A percentile compares a stretch with the other conserved stretches of the same genome.
phyloP scores from a whole-genome alignment of 1,284 basidiomycete genomes.

The Cutaneotrichosporon cutaneum region DNA sequence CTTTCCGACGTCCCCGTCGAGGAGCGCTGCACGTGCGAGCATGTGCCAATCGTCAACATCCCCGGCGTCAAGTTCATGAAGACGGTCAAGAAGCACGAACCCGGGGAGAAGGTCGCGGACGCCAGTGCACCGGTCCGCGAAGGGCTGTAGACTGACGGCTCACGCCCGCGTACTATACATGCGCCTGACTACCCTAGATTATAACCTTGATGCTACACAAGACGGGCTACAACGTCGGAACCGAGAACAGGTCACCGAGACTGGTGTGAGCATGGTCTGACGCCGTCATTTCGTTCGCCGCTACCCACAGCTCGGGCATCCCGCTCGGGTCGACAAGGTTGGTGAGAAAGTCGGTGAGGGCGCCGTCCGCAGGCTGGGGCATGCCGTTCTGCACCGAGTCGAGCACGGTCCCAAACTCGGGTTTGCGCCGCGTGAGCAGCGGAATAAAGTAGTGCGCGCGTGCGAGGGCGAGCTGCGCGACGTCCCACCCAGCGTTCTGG shows the following conservation, averaged over 20 bases:
- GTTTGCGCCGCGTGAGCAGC: slow-evolving; percentile 2
- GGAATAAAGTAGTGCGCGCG: slow-evolving; percentile 10
- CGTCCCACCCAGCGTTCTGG: slow-evolving; percentile 9
- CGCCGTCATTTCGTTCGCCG: background rate
- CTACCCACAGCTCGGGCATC: slow-evolving; percentile 10
- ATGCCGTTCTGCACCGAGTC: slow-evolving; percentile 5
- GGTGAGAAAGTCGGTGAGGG: slow-evolving; percentile 3
- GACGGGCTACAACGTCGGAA: background rate
- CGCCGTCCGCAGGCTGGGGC: background rate
- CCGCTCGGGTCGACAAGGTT: slow-evolving; percentile 7
- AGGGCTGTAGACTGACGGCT: background rate
- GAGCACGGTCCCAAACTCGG: slow-evolving; percentile 10
- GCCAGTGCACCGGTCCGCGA: background rate
- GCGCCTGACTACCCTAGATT: background rate
- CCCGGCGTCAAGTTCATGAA: slow-evolving; percentile 38
- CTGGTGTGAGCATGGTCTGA: slow-evolving; percentile 5
- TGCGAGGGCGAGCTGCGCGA: slow-evolving; percentile 6
- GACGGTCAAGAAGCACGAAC: slow-evolving; percentile 31
- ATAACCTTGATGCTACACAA: background rate
- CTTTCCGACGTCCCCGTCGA: slow-evolving; percentile 39
- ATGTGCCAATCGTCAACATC: slow-evolving; percentile 35
- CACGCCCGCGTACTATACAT: background rate
- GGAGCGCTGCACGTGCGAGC: slow-evolving; percentile 45
- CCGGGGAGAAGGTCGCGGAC: background rate
- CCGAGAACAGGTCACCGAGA: slow-evolving; percentile 1